These are phyloP conservation scores for Saccharomyces hybrid DNA, from an alignment of 1,139 yeast species.

Conservation along the genomic window DNA sequence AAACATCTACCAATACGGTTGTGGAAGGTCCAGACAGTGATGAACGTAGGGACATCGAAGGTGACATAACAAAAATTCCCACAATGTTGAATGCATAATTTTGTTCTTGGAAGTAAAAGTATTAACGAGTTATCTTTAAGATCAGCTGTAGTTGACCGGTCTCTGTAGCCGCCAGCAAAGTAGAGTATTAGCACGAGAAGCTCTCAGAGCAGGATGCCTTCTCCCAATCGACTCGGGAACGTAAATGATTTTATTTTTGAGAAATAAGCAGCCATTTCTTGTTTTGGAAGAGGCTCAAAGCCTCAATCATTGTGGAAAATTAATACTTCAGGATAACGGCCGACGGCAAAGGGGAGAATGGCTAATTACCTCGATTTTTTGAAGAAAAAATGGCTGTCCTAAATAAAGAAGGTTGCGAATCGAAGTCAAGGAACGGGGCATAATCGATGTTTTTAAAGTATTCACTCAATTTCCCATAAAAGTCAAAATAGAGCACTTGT, in stretches of 20 bases:
- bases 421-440: neutral
- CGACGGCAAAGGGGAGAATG: neutral
- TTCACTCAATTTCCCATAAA: neutral
- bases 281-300: too few relatives aligned
- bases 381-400: too few relatives aligned
- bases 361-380: neutral
- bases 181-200: neutral
- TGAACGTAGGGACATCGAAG: conserved; percentile 30
- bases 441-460: neutral
- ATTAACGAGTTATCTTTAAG: too few relatives aligned
- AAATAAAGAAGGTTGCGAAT: too few relatives aligned
- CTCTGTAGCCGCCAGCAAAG: too few relatives aligned
- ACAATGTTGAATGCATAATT: conserved; percentile 27
- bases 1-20: conserved; percentile 67
- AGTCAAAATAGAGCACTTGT: neutral
- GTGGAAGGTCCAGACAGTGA: conserved; percentile 49
- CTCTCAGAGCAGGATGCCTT: neutral
- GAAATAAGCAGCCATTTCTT: too few relatives aligned
- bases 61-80: conserved; percentile 29
- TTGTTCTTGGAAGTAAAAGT: conserved; percentile 1
- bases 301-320: too few relatives aligned
- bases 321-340: neutral
- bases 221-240: too few relatives aligned
- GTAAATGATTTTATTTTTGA: too few relatives aligned
- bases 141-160: too few relatives aligned